Base-by-base conservation (phyloP, 306 rosid genomes). In the Sicyos baderoa region DNA sequence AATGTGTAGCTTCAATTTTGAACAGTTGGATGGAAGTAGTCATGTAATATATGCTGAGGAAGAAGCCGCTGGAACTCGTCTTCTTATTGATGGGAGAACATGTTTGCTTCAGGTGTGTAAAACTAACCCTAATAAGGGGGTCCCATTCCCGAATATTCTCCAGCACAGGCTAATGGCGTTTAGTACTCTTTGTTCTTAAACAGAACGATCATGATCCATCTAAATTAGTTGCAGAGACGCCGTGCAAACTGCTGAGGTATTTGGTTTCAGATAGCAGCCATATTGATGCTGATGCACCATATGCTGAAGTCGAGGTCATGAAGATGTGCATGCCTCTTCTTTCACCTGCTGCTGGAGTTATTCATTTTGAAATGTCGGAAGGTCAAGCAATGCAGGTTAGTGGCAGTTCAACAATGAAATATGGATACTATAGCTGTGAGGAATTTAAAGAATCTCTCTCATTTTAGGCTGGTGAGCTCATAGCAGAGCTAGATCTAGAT, bases 271-370 rank as follows among this genome's bases (percentile, higher is more conserved):
- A 93, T 76, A 87, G 75, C 72, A 84, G 87, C 82, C 97, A 93
- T 75, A 70, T 93, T 13, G 97, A 88, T 76, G 93, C 91, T 59
- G 96, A 86, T 85, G 75, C 88, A 71, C 98, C 98, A 49, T 93
- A 85, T 83, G 95, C 96, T 54, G 99, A 93, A 82, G 99, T 93
- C 71, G 99, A 93, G 89, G 99, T 93, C 82, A 93, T 93, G 99
- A 93, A 93, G 87, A 93, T 93, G 99, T 93, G 99, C 73, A 93
- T 93, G 99, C 99, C 99, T 74, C 96, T 93, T 76, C 99, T 93
- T 81, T 93, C 97, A 51, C 99, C 99, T 73, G 91, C 99, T 84
- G 85, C 97, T 47, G 99, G 99, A 83, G 79, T 80, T 71, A 75
- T 93, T 80, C 97, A 88, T 76, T 86, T 89, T 77, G 86, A 79